These are phyloP conservation scores for Uronychia setigera DNA, from an alignment of 73 alveolate genomes.

Conservation along the genomic window DNA sequence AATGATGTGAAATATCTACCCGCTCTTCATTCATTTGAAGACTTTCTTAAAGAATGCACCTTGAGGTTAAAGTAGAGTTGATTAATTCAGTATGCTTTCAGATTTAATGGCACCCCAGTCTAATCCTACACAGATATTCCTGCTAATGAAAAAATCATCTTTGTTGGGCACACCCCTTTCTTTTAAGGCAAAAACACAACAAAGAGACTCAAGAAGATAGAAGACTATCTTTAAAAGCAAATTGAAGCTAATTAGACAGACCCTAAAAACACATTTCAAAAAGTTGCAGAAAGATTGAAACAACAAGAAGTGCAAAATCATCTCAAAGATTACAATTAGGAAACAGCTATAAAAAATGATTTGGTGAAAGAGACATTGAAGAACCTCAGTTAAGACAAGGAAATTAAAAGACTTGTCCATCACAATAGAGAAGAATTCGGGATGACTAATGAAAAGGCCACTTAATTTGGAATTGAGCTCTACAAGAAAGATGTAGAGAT, in stretches of 20 bases:
- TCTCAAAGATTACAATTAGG: not conserved
- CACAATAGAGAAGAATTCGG: no score
- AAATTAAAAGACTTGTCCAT: not conserved
- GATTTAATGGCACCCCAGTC: conserved; percentile 19
- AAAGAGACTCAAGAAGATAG: not conserved
- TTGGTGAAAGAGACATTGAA: not conserved
- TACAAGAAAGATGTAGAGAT: no score
- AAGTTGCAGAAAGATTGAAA: no score
- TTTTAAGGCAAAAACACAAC: not conserved
- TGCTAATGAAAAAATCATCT: conserved; percentile 3
- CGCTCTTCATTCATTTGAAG: not conserved
- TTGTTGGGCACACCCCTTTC: conserved; percentile 27
- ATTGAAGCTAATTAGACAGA: not conserved
- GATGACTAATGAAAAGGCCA: no score
- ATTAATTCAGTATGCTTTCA: conserved; percentile 8
- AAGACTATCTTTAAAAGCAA: not conserved
- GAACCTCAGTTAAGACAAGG: not conserved
- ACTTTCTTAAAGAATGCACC: conserved; percentile 1
- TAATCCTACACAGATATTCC: conserved; percentile 12
- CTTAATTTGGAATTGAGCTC: no score
- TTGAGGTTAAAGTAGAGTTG: conserved; percentile 11
- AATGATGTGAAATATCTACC: not conserved
- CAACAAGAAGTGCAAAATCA: no score
- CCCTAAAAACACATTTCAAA: no score
- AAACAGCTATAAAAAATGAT: not conserved